Percentiles rank a stretch among this genome's conserved stretches.
Evolutionary conservation across 768 basidiomycete genomes (phyloP).

Genomic region (Coprinopsis marcescibilis): DNA sequence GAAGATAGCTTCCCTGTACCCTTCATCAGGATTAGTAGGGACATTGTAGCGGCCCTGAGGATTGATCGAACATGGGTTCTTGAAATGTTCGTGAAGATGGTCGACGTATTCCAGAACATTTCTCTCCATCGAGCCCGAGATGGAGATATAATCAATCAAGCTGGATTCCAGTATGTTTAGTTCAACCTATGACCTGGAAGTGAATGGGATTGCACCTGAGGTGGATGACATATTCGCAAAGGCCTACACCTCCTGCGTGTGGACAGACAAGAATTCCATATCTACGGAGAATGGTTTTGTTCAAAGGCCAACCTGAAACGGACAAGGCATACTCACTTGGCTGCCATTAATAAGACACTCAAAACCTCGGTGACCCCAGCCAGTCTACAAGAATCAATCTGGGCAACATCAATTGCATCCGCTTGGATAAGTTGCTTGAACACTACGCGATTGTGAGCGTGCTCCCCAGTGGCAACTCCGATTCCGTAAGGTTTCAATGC

Average conservation of each 20-base stretch:
- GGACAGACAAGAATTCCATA: conserved; percentile 87
- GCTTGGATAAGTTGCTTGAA: conserved; percentile 92
- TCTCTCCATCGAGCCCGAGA: conserved; percentile 89
- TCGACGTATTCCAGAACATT: conserved; percentile 91
- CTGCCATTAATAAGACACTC: conserved; percentile 83
- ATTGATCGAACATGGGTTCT: conserved; percentile 86
- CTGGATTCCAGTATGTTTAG: conserved; percentile 27
- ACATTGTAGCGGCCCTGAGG: conserved; percentile 81
- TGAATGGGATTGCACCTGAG: conserved; percentile 57
- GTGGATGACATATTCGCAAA: conserved; percentile 90
- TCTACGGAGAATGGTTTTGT: conserved; percentile 25
- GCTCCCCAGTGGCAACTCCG: conserved; percentile 91
- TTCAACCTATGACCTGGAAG: neutral
- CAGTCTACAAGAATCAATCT: conserved; percentile 91
- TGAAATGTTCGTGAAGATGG: conserved; percentile 93
- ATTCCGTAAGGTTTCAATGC: conserved; percentile 75
- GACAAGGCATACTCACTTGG: conserved; percentile 47
- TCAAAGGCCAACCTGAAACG: neutral
- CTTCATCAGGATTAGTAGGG: conserved; percentile 66
- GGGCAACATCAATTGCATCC: conserved; percentile 90
- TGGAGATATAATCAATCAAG: conserved; percentile 88
- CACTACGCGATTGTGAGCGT: conserved; percentile 91
- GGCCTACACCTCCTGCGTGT: conserved; percentile 90
- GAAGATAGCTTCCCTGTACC: conserved; percentile 54
- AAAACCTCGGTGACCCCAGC: conserved; percentile 95